phyloP scores from a whole-genome alignment of 306 rosid genomes.

The Clitoria ternatea region DNA sequence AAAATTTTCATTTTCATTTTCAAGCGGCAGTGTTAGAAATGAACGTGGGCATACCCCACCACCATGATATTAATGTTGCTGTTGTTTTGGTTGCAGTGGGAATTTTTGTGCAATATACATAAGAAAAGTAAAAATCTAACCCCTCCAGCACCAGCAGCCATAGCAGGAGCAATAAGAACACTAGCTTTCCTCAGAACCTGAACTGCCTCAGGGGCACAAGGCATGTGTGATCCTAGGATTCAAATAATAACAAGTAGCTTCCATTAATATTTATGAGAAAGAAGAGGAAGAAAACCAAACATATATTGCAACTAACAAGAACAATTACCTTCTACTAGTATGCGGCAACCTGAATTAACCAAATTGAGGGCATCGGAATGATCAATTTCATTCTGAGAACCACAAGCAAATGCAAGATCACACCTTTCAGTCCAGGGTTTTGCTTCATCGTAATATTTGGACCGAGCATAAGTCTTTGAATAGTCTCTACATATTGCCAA shows the following conservation, averaged over 20 bases:
- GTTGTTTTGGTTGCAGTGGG: background rate
- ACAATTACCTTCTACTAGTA: constrained; percentile 86
- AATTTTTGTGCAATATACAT: background rate
- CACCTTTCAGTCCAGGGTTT: constrained; percentile 97
- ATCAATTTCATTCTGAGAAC: constrained; percentile 90
- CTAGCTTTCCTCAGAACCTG: constrained; percentile 86
- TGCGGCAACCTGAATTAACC: constrained; percentile 86
- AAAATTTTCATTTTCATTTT: background rate
- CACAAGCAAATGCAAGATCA: constrained; percentile 96
- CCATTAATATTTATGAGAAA: constrained; percentile 12
- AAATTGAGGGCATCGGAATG: constrained; percentile 85
- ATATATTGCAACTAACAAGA: background rate
- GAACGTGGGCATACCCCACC: background rate
- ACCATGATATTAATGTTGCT: background rate
- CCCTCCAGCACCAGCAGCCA: constrained; percentile 99
- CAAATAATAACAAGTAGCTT: constrained; percentile 14
- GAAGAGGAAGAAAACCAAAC: constrained; percentile 8
- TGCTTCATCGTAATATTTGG: constrained; percentile 93
- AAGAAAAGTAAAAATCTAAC: constrained; percentile 47
- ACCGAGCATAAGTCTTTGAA: constrained; percentile 93
- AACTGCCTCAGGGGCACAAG: constrained; percentile 87
- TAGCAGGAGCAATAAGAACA: constrained; percentile 91
- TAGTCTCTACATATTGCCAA: constrained; percentile 68
- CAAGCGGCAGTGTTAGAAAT: background rate
- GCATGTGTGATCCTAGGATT: constrained; percentile 88